Base-by-base conservation (phyloP, 2,329 filamentous ascomycete species). In the Penicillium sp. region DNA sequence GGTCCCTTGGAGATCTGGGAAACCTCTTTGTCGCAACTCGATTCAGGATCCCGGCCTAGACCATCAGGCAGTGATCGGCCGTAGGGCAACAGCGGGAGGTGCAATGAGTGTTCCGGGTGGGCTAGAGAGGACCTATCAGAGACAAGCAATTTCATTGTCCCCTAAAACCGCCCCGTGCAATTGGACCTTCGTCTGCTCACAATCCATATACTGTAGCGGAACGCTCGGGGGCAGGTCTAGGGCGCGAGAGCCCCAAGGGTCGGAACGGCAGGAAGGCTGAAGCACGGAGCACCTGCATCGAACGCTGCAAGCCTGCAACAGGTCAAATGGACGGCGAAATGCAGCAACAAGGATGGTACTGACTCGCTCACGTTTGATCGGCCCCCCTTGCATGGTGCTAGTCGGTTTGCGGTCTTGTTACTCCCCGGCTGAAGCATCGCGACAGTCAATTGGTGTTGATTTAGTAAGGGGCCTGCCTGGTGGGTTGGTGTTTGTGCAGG, bases 211-310 rank as follows among this genome's bases (percentile, higher is more conserved):
- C 6, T 4, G 6, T 28, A 34, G 34, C 12, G 25, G 34, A 12
- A 51, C 37, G 20, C 35, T 51, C 49, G 49, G 49, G 20, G 17
- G 35, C 15, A 35, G 14, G 34, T 51, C 34, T 20, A 51, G 49
- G 49, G 49, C 49, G 49, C 34, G n/a, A 39, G 35, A 51, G n/a
- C 49, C 49, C 49, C 35, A 39, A 51, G 37, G 34, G 17, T n/a
- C 34, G 34, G 49, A 51, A 39, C 49, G 20, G 34, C 22, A 39
- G 49, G 37, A 51, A 25, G 35, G 11, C n/a, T 17, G 35, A 51
- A 22, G 48, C 17, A 39, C 17, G 34, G 48, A 51, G 35, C 11
- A 51, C 38, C 49, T 28, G 35, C 35, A 38, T 17, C 14, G 35
- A 25, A 39, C 6, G 31, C 38, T 51, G 7, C 28, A 8, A 25